phyloP scores from a whole-genome alignment of 2,329 filamentous ascomycete genomes.

The Akanthomyces lecanii region DNA sequence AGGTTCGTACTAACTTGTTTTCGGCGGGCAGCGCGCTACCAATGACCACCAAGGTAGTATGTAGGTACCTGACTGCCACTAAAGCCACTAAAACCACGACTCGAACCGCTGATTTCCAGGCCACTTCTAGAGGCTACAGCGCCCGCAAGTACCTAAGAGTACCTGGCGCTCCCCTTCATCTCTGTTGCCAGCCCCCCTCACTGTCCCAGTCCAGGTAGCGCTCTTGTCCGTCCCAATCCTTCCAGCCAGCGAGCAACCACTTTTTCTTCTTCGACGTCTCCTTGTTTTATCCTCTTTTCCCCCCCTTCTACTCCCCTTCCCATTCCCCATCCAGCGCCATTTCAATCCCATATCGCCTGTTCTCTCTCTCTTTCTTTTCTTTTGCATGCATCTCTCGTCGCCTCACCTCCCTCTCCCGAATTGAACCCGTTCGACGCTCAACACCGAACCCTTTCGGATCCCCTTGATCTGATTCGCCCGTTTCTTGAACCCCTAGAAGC shows the following conservation, averaged over 20 bases:
- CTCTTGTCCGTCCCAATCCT: slow-evolving; percentile 14
- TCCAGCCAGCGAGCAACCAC: slow-evolving; percentile 3
- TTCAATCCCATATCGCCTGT: slow-evolving; percentile 12
- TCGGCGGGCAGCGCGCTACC: too few relatives aligned
- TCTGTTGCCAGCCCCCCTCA: background rate
- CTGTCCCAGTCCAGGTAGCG: background rate
- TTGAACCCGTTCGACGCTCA: background rate
- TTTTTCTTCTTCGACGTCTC: slow-evolving; percentile 14
- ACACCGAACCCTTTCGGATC: background rate
- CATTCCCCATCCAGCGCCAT: slow-evolving; percentile 4
- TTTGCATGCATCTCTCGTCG: background rate
- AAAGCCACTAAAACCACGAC: background rate
- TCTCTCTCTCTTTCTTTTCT: background rate
- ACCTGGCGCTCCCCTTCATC: background rate
- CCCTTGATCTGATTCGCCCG: background rate
- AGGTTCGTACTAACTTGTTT: too few relatives aligned
- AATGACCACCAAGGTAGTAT: background rate
- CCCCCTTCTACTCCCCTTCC: background rate
- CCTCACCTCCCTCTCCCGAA: background rate
- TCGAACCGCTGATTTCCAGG: background rate
- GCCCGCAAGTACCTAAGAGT: background rate
- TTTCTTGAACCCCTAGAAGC: background rate
- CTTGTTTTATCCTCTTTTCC: slow-evolving; percentile 7
- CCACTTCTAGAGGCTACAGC: background rate
- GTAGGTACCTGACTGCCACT: background rate